Evolutionary conservation across 1,284 basidiomycete species (phyloP).

Genomic region (Cystobasidiaceae sp.): DNA sequence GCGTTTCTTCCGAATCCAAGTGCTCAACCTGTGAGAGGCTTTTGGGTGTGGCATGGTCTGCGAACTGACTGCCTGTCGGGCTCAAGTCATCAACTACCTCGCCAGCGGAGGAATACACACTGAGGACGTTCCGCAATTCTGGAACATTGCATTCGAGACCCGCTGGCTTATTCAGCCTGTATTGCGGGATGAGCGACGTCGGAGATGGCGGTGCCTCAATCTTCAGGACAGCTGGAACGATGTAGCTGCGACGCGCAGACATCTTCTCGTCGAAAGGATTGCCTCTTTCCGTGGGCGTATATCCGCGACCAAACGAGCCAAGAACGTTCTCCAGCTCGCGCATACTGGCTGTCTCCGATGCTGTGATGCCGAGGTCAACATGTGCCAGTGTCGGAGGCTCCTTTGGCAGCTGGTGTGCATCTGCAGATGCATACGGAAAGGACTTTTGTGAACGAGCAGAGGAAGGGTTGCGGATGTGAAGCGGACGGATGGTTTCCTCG

Average conservation of each 20-base stretch:
- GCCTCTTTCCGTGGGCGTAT: neutral
- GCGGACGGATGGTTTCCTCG: neutral
- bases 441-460: neutral
- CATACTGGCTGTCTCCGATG: constrained; percentile 1
- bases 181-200: neutral
- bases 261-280: constrained; percentile 1
- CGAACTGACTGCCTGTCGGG: neutral
- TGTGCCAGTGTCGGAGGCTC: constrained; percentile 1
- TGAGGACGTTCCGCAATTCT: neutral
- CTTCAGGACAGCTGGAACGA: too few relatives aligned
- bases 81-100: constrained; percentile 8
- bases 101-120: constrained; percentile 9
- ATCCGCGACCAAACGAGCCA: neutral
- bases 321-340: constrained; percentile 18
- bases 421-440: neutral
- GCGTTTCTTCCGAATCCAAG: neutral
- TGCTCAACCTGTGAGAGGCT: neutral
- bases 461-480: neutral
- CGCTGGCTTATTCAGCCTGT: constrained; percentile 1
- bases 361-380: neutral
- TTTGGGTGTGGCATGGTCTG: neutral
- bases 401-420: neutral
- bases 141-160: neutral
- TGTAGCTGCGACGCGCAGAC: too few relatives aligned
- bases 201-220: too few relatives aligned